Base-by-base conservation (phyloP, 2,329 filamentous ascomycete species). In the Geosmithia flava region DNA sequence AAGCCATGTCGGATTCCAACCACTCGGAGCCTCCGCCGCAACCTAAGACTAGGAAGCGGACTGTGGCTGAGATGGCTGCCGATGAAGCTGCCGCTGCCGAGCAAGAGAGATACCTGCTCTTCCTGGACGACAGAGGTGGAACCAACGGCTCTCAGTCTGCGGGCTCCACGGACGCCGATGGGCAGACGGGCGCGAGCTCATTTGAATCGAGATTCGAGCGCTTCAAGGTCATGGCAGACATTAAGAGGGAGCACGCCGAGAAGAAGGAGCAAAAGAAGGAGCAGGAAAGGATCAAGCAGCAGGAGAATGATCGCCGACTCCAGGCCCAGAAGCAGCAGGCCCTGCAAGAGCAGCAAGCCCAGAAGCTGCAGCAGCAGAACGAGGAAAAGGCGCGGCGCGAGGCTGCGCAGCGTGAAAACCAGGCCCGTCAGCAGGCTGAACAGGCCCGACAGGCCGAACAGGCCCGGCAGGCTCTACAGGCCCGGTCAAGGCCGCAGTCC, bases 31-130 rank as follows among this genome's bases (percentile, higher is more conserved):
- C 80, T 42, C 83, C 88, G 10, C 91, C 93, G 1, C 78, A 85
- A 51, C 89, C 89, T 3, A 96, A 95, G 72, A 83, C 83, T 7
- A 76, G 93, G 49, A 97, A 98, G 72, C 81, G 91, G 52, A 98
- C 93, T 0, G 83, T 94, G 17, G 93, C 93, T 8, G 91, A 98
- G 61, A 80, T 97, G 70, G 93, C 88, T 8, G 91, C 91, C 7
- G 93, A 98, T 59, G 90, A 98, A 66, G 91, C 93, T 1, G 75
- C 88, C 51, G 88, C 89, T 1, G 91, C 90, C 20, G 87, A 89
- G 50, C 82, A 88, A 53, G 90, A 98, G 65, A 80, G 88, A 44
- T 94, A 88, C 55, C 93, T 98, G 88, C 81, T 97, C 46, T 83
- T 87, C 20, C 80, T 90, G 66, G 93, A 98, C 58, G 91, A 96